Evolutionary conservation across 208 protist species (phyloP).

Genomic region (Naegleria lovaniensis): DNA sequence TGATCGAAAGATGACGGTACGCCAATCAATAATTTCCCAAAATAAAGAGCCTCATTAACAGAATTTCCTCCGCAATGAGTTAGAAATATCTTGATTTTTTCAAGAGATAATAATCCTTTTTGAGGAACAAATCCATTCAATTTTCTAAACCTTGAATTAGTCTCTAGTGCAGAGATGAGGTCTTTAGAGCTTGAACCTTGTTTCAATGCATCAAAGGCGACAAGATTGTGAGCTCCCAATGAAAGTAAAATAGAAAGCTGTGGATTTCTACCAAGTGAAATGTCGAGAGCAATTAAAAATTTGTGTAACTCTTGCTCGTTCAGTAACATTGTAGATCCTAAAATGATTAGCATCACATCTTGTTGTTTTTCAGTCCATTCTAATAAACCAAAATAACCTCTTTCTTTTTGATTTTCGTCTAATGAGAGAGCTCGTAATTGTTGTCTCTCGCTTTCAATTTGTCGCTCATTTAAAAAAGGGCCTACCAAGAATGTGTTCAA

Average conservation of each 20-base stretch:
- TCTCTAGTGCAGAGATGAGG: too few species aligned
- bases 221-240: background rate
- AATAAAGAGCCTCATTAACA: background rate
- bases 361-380: background rate
- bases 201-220: background rate
- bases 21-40: background rate
- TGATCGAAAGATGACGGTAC: background rate
- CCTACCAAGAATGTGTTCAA: background rate
- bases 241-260: background rate
- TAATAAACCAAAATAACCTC: background rate
- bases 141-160: background rate
- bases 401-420: background rate
- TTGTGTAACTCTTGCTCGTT: background rate
- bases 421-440: background rate
- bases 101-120: background rate
- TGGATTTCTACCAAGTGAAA: background rate
- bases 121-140: background rate
- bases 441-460: background rate
- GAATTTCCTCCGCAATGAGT: background rate
- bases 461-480: background rate
- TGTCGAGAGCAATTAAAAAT: background rate
- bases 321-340: background rate
- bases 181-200: background rate
- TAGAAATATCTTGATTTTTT: background rate
- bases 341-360: background rate